Base-by-base conservation (phyloP, 1,284 basidiomycete genomes). In the Naganishia liquefaciens region DNA sequence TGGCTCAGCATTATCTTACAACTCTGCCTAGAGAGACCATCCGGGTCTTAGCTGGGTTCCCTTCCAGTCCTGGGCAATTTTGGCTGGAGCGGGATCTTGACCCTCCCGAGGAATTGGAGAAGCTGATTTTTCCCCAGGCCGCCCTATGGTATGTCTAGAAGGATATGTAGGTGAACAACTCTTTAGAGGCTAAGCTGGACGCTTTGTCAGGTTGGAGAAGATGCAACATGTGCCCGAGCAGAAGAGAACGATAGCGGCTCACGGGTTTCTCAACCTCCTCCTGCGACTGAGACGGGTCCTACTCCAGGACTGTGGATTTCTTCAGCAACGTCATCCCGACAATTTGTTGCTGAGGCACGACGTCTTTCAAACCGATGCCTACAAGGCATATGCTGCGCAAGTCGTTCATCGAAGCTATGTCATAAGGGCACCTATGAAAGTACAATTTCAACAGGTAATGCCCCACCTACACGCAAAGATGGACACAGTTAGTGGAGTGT, bases 71-170 rank as follows among this genome's bases (percentile, higher is more conserved):
- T 2, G 55, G 55, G 13, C 25, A n/a, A 10, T 58, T 58, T n/a
- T 58, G 43, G 55, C 40, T 58, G 5, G 3, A n/a, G n/a, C 2
- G 55, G 43, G 55, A 58, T 33, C 25, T 58, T 21, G 39, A 54
- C 15, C 53, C 53, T 11, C 53, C 53, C 17, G 37, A 5, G 15
- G 53, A 42, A 11, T 13, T 54, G 13, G 39, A 54, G 21, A 4
- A 1, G 1, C 23, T 54, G 53, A 23, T 42, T 2, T 54, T 54
- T 27, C 53, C 53, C 21, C 21, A 54, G 4, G 53, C 39, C 5
- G 25, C 37, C 5, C 28, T 54, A 3, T 28, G 53, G 53, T 42
- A 28, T 13, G 53, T 54, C 15, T 11, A 3, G n/a, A n/a, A 6
- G 10, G 23, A 11, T 2, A 42, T 9, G 23, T 3, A 25, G 25